These are phyloP conservation scores for Metschnikowia chrysomelidarum DNA, from an alignment of 805 yeast genomes.

Conservation along the genomic window DNA sequence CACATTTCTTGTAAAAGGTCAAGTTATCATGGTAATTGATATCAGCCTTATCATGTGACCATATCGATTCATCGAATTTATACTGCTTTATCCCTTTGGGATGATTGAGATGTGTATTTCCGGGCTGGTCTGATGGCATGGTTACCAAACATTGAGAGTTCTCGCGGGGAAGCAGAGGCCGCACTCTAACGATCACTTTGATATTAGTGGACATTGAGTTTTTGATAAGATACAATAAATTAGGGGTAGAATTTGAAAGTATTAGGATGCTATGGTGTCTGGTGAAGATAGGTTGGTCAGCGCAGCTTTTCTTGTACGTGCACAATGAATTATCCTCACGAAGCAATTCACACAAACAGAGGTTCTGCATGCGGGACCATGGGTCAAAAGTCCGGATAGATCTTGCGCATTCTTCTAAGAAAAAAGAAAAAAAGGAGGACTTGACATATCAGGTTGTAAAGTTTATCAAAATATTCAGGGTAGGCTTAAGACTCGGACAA, in stretches of 20 bases:
- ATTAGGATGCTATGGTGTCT: not conserved
- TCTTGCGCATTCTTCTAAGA: too few species aligned
- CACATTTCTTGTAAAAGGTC: slow-evolving; percentile 51
- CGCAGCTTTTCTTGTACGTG: too few species aligned
- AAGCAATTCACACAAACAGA: slow-evolving; percentile 6
- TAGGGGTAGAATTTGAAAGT: not conserved
- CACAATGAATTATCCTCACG: too few species aligned
- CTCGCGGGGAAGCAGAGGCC: slow-evolving; percentile 44
- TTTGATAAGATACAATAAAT: too few species aligned
- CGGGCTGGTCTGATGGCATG: slow-evolving; percentile 29
- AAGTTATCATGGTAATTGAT: slow-evolving; percentile 45
- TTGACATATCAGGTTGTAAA: too few species aligned
- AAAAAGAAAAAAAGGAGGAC: too few species aligned
- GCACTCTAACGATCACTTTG: slow-evolving; percentile 51
- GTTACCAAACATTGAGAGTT: slow-evolving; percentile 25
- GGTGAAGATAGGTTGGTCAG: not conserved
- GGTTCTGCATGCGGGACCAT: slow-evolving; percentile 1
- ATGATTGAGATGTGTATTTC: slow-evolving; percentile 19
- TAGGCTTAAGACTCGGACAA: too few species aligned
- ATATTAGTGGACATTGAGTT: slow-evolving; percentile 30
- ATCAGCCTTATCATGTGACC: slow-evolving; percentile 42
- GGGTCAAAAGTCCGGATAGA: not conserved
- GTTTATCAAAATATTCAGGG: too few species aligned
- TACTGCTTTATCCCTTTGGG: slow-evolving; percentile 38
- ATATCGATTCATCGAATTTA: slow-evolving; percentile 51